A percentile compares a stretch with the other conserved stretches of the same genome.
phyloP scores from a whole-genome alignment of 495 filamentous ascomycete species.

The Podospora bellae-mahoneyi region DNA sequence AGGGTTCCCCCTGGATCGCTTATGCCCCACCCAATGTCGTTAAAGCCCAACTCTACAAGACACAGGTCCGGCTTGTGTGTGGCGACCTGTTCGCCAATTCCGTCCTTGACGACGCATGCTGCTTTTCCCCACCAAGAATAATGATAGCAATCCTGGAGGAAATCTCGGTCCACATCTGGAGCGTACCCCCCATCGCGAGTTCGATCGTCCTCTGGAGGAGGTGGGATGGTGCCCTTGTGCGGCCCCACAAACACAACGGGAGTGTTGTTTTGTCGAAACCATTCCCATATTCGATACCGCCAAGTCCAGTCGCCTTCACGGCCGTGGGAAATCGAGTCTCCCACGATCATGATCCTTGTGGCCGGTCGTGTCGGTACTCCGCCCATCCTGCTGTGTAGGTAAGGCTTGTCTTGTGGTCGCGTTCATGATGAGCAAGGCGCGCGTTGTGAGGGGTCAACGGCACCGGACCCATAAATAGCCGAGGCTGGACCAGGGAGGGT shows the following conservation, averaged over 20 bases:
- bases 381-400: background rate
- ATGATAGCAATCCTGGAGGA: constrained; percentile 26
- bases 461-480: background rate
- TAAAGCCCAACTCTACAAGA: constrained; percentile 38
- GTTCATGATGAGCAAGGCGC: background rate
- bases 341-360: constrained; percentile 34
- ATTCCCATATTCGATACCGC: constrained; percentile 38
- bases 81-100: constrained; percentile 43
- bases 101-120: constrained; percentile 30
- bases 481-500: background rate
- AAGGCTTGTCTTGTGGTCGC: background rate
- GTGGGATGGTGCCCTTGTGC: constrained; percentile 31
- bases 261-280: constrained; percentile 27
- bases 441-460: background rate
- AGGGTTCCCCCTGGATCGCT: constrained; percentile 24
- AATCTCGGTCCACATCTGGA: constrained; percentile 20
- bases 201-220: constrained; percentile 19
- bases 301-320: constrained; percentile 40
- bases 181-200: constrained; percentile 30
- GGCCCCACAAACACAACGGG: constrained; percentile 34
- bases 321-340: constrained; percentile 42
- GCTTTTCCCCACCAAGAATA: constrained; percentile 29
- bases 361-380: background rate
- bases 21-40: constrained; percentile 37
- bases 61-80: constrained; percentile 38